Evolutionary conservation across 805 yeast genomes (phyloP).

Genomic region (Priceomyces fermenticarens): DNA sequence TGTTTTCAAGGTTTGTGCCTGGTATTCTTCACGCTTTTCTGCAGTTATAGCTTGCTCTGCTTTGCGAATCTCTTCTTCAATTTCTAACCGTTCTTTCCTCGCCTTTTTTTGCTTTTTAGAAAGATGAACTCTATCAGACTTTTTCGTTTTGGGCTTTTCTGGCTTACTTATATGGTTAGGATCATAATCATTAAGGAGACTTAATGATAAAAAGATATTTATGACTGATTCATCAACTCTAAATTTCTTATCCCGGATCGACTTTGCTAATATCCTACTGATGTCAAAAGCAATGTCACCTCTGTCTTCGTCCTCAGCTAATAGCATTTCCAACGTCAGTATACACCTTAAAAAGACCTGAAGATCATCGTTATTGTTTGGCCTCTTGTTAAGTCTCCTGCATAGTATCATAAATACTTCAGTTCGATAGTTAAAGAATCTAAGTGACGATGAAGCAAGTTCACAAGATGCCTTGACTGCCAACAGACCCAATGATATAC

Average conservation of each 20-base stretch:
- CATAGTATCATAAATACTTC: constrained; percentile 68
- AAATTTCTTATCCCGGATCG: constrained; percentile 69
- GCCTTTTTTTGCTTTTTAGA: constrained; percentile 88
- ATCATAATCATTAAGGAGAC: constrained; percentile 66
- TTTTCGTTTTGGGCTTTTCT: constrained; percentile 53
- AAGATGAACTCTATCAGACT: constrained; percentile 86
- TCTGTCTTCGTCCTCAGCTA: constrained; percentile 69
- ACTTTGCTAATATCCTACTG: constrained; percentile 63
- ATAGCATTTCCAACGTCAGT: constrained; percentile 62
- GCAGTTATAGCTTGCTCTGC: constrained; percentile 88
- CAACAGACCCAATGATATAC: constrained; percentile 47
- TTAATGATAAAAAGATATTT: constrained; percentile 66
- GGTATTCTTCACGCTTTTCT: constrained; percentile 82
- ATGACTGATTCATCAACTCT: constrained; percentile 82
- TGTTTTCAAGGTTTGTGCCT: constrained; percentile 76
- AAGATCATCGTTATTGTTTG: constrained; percentile 45
- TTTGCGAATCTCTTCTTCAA: constrained; percentile 82
- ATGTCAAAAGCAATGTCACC: constrained; percentile 81
- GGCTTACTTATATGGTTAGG: constrained; percentile 53
- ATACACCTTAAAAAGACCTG: constrained; percentile 57
- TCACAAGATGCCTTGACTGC: constrained; percentile 82
- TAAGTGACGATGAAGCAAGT: constrained; percentile 55
- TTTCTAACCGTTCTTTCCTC: constrained; percentile 79
- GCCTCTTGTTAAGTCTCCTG: constrained; percentile 64
- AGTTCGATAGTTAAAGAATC: constrained; percentile 78